Base-by-base conservation (phyloP, 2,329 filamentous ascomycete genomes). In the Fusarium acutatum region DNA sequence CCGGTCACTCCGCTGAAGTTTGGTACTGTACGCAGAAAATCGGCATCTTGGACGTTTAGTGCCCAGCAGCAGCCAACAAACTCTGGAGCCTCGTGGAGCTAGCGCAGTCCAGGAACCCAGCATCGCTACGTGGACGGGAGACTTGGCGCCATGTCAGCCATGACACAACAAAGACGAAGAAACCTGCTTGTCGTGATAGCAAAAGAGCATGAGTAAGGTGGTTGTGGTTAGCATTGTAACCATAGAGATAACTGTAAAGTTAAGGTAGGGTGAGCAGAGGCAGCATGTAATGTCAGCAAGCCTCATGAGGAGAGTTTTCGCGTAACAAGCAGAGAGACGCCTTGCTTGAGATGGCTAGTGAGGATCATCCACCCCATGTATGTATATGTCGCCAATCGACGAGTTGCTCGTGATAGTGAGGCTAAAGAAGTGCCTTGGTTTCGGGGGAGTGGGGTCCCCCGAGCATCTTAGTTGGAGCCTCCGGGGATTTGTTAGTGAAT, bases 341-440 rank as follows among this genome's bases (percentile, higher is more conserved):
- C 50, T 74, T 72, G 65, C 74, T 76, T 37, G 54, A 65, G 66
- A 68, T 35, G 67, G 68, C 60, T 73, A 74, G 69, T 66, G 50
- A 63, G 74, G 69, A 77, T 78, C 71, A 40, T 65, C 35, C 67
- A 63, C 52, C 43, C 71, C 65, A 72, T 61, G 56, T 30, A 44
- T 40, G 59, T 58, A 58, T 32, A 60, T 67, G 59, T 73, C 71
- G 76, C 73, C 73, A 78, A 78, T 78, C 74, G 76, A 75, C 73
- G 69, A 78, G 76, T 72, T 53, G 52, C 64, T 64, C 62, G 64
- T 66, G 60, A 71, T 68, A 60, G 44, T 44, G 41, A 63, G 53
- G 59, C 50, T 61, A 54, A 61, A 30, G 34, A 53, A 38, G 58
- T 66, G 64, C 66, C 56, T 69, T 74, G 43, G 75, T 73, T 73